phyloP scores from a whole-genome alignment of 2,329 filamentous ascomycete genomes.

The Coniochaeta prunicola region DNA sequence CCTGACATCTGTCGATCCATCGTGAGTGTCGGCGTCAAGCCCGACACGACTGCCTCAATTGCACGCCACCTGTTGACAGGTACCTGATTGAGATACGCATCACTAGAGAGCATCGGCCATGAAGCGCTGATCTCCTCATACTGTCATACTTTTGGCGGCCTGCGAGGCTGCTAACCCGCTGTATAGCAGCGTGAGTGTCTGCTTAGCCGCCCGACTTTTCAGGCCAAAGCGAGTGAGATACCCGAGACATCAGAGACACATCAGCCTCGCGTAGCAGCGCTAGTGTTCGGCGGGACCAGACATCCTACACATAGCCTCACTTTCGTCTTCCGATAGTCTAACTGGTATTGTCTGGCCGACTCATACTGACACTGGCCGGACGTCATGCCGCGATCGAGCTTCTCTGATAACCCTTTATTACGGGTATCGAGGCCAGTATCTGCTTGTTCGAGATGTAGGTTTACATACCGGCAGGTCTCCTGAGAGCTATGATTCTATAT shows the following conservation, averaged over 20 bases:
- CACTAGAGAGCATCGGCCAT: background rate
- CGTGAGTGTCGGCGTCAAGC: background rate
- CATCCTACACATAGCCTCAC: background rate
- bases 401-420: slow-evolving; percentile 51
- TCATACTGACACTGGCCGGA: slow-evolving; percentile 6
- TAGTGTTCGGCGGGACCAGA: background rate
- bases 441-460: slow-evolving; percentile 67
- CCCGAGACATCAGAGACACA: background rate
- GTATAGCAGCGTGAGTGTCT: background rate
- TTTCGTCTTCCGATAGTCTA: background rate
- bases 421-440: slow-evolving; percentile 74
- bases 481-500: background rate
- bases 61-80: background rate
- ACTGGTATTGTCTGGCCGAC: background rate
- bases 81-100: background rate
- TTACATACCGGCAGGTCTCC: background rate
- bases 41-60: background rate
- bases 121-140: background rate
- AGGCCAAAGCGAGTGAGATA: background rate
- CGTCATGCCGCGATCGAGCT: slow-evolving; percentile 38
- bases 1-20: slow-evolving; percentile 1
- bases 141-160: background rate
- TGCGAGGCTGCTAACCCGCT: background rate
- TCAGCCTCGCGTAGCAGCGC: background rate
- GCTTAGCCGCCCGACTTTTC: background rate